Evolutionary conservation across 164 flowering plant genomes (phyloP), one percentile per base, ranked within the genome.

Genomic region (Tetrastigma voinierianum): DNA sequence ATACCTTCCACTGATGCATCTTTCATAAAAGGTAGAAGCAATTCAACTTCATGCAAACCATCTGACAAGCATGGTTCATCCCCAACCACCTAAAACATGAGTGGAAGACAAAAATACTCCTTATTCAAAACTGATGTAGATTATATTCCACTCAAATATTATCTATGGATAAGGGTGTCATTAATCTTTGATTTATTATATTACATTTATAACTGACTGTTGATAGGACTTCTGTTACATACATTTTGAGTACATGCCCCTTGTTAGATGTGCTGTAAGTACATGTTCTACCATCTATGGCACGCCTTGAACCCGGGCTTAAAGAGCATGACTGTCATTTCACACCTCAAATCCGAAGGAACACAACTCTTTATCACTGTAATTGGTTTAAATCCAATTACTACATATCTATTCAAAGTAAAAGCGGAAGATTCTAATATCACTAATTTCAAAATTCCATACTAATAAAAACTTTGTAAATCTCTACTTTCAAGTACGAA

Each of bases 31-130:
- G 97, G 96, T 40, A 88, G 63, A 72, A 91, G 90, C 77, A 94
- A 78, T 74, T 94, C 96, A 72, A 94, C 89, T 67, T 90, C 87
- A 81, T 90, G 95, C 51, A 76, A 46, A 68, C 81, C 78, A 71
- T 83, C 88, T 19, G 87, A 74, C 59, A 70, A 67, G 68, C 77
- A 75, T 17, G 70, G 76, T 67, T 86, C 90, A 71, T 85, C 86
- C 43, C 76, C 76, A 67, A 66, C 60, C 65, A 80, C 92, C 94
- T 91, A 68, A 68, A 62, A 62, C 65, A 57, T 16, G 49, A 9
- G 19, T 17, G 15, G 21, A 59, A 69, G 21, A 70, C 46, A 61
- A 45, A 44, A 59, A 23, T 32, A 58, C 3, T 18, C 7, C 44
- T 24, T 10, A 52, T 52, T 13, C 54, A 20, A 49, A 51, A 18